Evolutionary conservation across 2,329 filamentous ascomycete species (phyloP), one percentile per base, ranked within the genome.

Genomic region (Alternaria gansuensis): DNA sequence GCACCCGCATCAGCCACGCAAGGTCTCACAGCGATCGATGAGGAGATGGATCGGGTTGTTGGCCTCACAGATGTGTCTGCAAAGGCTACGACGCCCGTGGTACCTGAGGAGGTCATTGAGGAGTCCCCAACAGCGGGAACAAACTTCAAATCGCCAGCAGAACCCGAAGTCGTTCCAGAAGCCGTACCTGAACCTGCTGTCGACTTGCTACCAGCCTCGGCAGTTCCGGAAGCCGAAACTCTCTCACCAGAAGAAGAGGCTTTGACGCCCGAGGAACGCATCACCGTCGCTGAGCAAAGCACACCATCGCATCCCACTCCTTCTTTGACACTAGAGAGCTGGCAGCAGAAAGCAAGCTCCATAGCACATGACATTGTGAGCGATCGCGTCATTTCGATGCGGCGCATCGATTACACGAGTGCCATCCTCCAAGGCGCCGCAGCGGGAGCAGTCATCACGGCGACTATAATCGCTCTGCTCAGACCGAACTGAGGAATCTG

Each of bases 331-430:
- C 31, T 61, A 3, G 57, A 63, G 13, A 58, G 63, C 4, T 74
- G 68, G 72, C 69, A 68, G 43, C 57, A 66, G 33, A 73, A 57
- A 33, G 57, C 68, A 21, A 57, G 53, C 9, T 59, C 63, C 10
- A 59, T 66, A 43, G 68, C 69, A 28, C 60, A 73, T 33, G 77
- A 79, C 40, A 64, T 79, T 4, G 76, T 82, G 64, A 82, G 80
- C 66, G 79, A 82, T 48, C 74, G 79, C 23, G 48, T 75, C 31
- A 75, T 82, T 49, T 78, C 79, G 14, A 74, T 83, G 46, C 78
- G 79, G 37, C 77, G 79, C 57, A 75, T 81, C 45, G 81, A 83
- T 51, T 71, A 80, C 39, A 83, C 81, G 2, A 76, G 76, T n/a
- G 74, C 77, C 17, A 75, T 80, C 4, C 63, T 82, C n/a, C 76